Evolutionary conservation across 2,329 filamentous ascomycete genomes (phyloP), one percentile per base, ranked within the genome.

Genomic region (Pseudocercospora musae): DNA sequence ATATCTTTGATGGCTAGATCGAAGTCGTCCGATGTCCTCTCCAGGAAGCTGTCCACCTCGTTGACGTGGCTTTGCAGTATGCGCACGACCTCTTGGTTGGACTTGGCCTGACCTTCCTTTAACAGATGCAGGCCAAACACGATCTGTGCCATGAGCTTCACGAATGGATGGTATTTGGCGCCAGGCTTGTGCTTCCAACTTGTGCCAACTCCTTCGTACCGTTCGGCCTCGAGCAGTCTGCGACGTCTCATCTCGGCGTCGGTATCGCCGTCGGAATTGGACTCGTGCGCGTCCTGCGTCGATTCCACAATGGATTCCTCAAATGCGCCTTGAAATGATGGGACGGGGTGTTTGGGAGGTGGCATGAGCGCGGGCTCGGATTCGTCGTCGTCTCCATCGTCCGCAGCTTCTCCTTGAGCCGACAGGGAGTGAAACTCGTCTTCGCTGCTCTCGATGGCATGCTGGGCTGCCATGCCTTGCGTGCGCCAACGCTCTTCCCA

Each of bases 51-150:
- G 76, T 98, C 95, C 29, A 98, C 86, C 76, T 98, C 94, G 72
- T 96, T 91, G 64, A 98, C 95, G 75, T 98, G 94, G 13, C 86
- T 87, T 73, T 97, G 92, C 60, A 98, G 82, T 58, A 98, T 98
- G 67, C 84, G 87, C 66, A 96, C 88, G 11, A 97, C 94, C 74
- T 96, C 91, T 33, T 87, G 83, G 68, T 96, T 90, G 69, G 91
- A 96, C 76, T 94, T 96, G 58, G 95, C 93, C 75, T 96, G 86
- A 64, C 88, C 87, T 71, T 93, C 88, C 59, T 96, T 86, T 61
- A 98, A 79, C 49, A 98, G 81, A 75, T 97, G 93, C 40, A 98
- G 88, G 20, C 95, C 94, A 75, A 98, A 98, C 1, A 92, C 89
- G 69, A 98, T 93, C 77, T 98, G 94, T 15, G 94, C 88, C 73